Evolutionary conservation across 169 alveolate species (phyloP).

Genomic region (Plasmodium knowlesi): DNA sequence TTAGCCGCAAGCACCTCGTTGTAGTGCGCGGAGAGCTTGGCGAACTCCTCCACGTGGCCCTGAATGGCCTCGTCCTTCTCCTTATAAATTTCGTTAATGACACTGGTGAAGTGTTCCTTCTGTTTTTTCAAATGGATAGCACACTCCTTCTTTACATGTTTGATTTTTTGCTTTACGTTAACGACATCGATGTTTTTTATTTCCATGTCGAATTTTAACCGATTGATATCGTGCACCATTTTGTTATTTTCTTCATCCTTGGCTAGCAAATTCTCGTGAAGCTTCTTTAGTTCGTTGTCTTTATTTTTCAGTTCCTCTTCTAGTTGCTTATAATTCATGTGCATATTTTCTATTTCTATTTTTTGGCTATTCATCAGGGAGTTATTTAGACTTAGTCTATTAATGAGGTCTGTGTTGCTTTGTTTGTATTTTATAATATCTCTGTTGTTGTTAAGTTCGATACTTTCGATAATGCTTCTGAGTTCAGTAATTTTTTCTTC

Average conservation of each 20-base stretch:
- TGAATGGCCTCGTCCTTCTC: slow-evolving; percentile 62
- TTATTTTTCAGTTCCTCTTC: slow-evolving; percentile 71
- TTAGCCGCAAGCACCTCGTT: slow-evolving; percentile 25
- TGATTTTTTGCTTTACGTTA: slow-evolving; percentile 38
- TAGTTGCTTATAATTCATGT: slow-evolving; percentile 68
- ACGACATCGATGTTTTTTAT: slow-evolving; percentile 40
- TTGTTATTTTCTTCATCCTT: slow-evolving; percentile 66
- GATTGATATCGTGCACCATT: slow-evolving; percentile 41
- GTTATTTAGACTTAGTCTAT: slow-evolving; percentile 42
- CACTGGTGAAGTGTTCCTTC: slow-evolving; percentile 22
- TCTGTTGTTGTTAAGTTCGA: slow-evolving; percentile 50
- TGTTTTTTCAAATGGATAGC: slow-evolving; percentile 57
- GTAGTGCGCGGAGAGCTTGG: slow-evolving; percentile 9
- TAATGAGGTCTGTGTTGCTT: slow-evolving; percentile 53
- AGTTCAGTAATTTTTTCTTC: slow-evolving; percentile 51
- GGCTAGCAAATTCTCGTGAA: slow-evolving; percentile 27
- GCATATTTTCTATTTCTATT: slow-evolving; percentile 74
- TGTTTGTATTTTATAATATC: slow-evolving; percentile 63
- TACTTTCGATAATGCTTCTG: slow-evolving; percentile 39
- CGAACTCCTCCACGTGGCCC: slow-evolving; percentile 37
- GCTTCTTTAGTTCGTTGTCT: slow-evolving; percentile 63
- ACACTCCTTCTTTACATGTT: slow-evolving; percentile 42
- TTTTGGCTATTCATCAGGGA: slow-evolving; percentile 61
- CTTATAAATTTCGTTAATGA: slow-evolving; percentile 47
- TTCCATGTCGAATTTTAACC: slow-evolving; percentile 60